These are phyloP conservation scores for Chlorella variabilis DNA, from an alignment of 163 green algal species.

Conservation along the genomic window DNA sequence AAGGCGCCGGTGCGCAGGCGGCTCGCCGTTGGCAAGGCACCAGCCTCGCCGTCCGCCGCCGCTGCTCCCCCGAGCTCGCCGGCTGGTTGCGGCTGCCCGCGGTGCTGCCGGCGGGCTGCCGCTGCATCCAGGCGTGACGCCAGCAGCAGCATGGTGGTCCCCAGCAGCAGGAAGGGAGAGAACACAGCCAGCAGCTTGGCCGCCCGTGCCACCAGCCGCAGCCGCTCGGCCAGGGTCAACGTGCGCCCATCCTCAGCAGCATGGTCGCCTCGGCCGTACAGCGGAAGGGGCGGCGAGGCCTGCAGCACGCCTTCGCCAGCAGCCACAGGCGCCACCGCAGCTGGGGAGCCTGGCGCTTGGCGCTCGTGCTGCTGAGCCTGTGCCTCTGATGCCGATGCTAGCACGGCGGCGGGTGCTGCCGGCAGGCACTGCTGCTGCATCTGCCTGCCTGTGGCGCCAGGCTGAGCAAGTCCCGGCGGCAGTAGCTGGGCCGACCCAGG, in stretches of 20 bases:
- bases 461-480: too few species aligned
- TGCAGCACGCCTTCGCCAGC: not conserved
- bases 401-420: too few species aligned
- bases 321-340: not conserved
- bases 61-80: not conserved
- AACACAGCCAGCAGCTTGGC: slow-evolving; percentile 27
- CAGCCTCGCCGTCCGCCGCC: not conserved
- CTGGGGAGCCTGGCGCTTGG: not conserved
- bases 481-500: not conserved
- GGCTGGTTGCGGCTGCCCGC: not conserved
- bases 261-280: slow-evolving; percentile 31
- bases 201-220: slow-evolving; percentile 13
- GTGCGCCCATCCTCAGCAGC: not conserved
- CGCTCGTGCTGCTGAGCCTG: not conserved
- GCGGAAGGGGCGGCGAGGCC: not conserved
- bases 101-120: not conserved
- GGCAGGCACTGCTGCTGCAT: not conserved
- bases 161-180: slow-evolving; percentile 37
- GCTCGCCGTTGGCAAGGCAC: not conserved
- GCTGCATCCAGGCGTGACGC: not conserved
- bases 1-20: slow-evolving; percentile 18
- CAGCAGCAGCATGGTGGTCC: slow-evolving; percentile 33
- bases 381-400: too few species aligned
- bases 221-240: not conserved
- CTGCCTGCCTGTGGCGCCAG: not conserved